Base-by-base conservation (phyloP, 164 flowering plant genomes). In the Kingdonia uniflora region DNA sequence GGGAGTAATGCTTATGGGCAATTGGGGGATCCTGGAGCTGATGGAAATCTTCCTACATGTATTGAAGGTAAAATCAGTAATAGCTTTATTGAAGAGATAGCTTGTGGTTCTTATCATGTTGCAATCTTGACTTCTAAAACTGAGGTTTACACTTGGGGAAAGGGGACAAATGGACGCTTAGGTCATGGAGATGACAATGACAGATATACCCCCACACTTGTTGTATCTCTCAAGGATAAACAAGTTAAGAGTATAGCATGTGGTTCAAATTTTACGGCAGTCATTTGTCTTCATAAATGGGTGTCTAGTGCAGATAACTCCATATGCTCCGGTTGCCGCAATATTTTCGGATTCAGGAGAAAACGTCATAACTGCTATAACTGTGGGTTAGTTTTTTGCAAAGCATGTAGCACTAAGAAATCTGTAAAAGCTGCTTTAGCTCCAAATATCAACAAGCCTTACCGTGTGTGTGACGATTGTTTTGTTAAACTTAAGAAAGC, bases 361-460 rank as follows among this genome's bases (percentile, higher is more conserved):
- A 87, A 85, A 64, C 85, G 96, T 7, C 98, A 92, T 63, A 87
- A 92, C 57, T 92, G 98, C 67, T 91, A 91, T 65, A 87, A 91
- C 57, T 91, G 97, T 66, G 97, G 97, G n/a, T 70, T 86, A 19
- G 88, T 80, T 14, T 82, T 82, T 57, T 92, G 98, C 86, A 84
- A 82, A 62, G 76, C 77, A 51, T 92, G 98, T 65, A 88, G 88
- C 71, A 75, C 73, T 54, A 81, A 60, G 68, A 92, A 86, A 69
- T 78, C 89, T 55, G 47, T 81, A 56, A 82, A 75, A 71, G 98
- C 98, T 49, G 76, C 95, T 17, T 59, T 88, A 71, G 94, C 98
- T 58, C 96, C 96, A 22, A 81, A 67, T 61, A 58, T 62, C 65
- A 80, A 63, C 70, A 92, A 84, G 67, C 95, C 95, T 47, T 81